A percentile compares a stretch with the other conserved stretches of the same genome.
Evolutionary conservation across 768 basidiomycete genomes (phyloP).

Genomic region (Trametes gibbosa): DNA sequence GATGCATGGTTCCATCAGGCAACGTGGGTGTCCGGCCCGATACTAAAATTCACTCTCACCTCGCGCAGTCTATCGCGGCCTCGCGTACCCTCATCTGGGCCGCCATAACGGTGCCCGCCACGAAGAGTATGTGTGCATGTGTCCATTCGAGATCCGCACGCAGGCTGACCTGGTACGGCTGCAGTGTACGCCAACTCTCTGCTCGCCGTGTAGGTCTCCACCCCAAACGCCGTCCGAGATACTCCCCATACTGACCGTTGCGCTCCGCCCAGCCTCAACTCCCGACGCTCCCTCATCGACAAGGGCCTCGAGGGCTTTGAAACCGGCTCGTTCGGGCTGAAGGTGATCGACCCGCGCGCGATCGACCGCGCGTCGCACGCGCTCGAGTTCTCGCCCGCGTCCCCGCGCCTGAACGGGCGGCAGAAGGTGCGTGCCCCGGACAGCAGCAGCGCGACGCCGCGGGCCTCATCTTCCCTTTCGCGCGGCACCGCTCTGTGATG

Average conservation of each 20-base stretch:
- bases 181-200: slow-evolving; percentile 10
- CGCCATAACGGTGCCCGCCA: not conserved
- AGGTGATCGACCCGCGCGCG: not conserved
- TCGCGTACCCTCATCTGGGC: not conserved
- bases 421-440: not conserved
- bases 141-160: not conserved
- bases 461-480: not conserved
- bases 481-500: not conserved
- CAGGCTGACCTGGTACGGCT: not conserved
- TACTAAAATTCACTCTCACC: not conserved
- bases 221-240: not conserved
- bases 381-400: not conserved
- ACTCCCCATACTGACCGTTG: not conserved
- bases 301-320: slow-evolving; percentile 5
- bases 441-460: not conserved
- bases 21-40: not conserved
- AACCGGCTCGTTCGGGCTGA: not conserved
- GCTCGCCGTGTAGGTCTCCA: slow-evolving; percentile 2
- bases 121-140: not conserved
- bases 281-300: not conserved
- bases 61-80: not conserved
- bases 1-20: not conserved
- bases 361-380: not conserved
- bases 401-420: not conserved
- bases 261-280: not conserved